Evolutionary conservation across 805 yeast genomes (phyloP), one percentile per base, ranked within the genome.

Genomic region (Wilhelminamyces savonicus): DNA sequence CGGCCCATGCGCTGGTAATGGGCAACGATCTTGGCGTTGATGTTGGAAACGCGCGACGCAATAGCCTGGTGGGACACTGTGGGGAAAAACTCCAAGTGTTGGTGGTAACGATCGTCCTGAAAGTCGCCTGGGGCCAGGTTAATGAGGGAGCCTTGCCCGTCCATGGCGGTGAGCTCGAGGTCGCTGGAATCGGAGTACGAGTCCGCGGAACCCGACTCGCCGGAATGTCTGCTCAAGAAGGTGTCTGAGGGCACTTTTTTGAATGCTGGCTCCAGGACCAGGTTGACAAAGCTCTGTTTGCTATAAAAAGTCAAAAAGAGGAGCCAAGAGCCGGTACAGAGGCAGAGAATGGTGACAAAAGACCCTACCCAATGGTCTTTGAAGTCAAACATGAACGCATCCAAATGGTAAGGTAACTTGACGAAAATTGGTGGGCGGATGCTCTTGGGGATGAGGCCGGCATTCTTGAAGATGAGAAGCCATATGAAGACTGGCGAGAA

Each of bases 381-480:
- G 17, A 34, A 36, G 21, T 52, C 41, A 37, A 66, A 72, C 28
- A 68, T 43, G 30, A 54, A 54, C 16, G 44, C 43, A 54, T 63
- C 85, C 40, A 55, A 40, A 29, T 60, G 53, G 35, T 60, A 63
- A 9, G 70, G 62, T 13, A 72, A 43, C 31, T 67, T 59, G 26
- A 72, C 74, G 43, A 68, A 66, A 37, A 76, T 73, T 8, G 43
- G 33, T 0, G 84, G 85, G 35, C 84, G 58, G 39, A 67, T 59
- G 4, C 53, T 54, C 16, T 56, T 63, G 7, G 86, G 83, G 23
- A 74, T 74, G 34, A 44, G 10, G 2, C 75, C 76, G 1, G 83
- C 82, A 43, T 76, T 66, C 47, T 75, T 71, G 55, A 77, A 78
- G 14, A 74, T 66, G 23, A 52, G 32, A 24, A 78, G 52, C 83